These are phyloP conservation scores for Yarrowia hollandica DNA, from an alignment of 805 yeast species.

Conservation along the genomic window DNA sequence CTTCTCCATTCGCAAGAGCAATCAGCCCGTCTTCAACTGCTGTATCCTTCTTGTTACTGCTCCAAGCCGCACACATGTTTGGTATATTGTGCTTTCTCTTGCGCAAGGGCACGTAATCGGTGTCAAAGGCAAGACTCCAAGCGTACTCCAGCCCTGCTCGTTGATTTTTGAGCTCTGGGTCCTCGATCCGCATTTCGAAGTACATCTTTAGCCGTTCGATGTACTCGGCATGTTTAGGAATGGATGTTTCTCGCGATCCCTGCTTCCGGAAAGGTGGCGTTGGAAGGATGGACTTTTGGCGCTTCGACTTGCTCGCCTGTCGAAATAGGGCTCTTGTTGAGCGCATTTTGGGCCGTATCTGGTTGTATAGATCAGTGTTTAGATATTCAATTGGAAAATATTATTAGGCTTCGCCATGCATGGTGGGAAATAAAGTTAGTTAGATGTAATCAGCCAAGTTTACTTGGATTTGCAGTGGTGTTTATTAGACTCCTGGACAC, in stretches of 20 bases:
- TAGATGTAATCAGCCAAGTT: too few species aligned
- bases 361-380: neutral
- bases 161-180: neutral
- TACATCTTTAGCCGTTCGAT: neutral
- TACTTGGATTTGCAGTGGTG: too few species aligned
- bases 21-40: neutral
- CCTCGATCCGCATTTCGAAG: conserved; percentile 17
- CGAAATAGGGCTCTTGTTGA: neutral
- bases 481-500: too few species aligned
- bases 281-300: too few species aligned
- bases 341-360: neutral
- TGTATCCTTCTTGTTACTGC: neutral
- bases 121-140: neutral
- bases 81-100: neutral
- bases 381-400: neutral
- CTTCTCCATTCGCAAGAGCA: neutral
- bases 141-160: neutral
- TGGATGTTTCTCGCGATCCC: too few species aligned
- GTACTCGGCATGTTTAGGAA: too few species aligned
- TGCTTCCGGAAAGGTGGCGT: too few species aligned
- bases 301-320: neutral
- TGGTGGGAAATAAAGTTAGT: neutral
- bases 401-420: neutral
- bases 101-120: neutral
- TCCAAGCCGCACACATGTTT: neutral